These are phyloP conservation scores for Agastache rugosa DNA, from an alignment of 257 asterid species.

Conservation along the genomic window DNA sequence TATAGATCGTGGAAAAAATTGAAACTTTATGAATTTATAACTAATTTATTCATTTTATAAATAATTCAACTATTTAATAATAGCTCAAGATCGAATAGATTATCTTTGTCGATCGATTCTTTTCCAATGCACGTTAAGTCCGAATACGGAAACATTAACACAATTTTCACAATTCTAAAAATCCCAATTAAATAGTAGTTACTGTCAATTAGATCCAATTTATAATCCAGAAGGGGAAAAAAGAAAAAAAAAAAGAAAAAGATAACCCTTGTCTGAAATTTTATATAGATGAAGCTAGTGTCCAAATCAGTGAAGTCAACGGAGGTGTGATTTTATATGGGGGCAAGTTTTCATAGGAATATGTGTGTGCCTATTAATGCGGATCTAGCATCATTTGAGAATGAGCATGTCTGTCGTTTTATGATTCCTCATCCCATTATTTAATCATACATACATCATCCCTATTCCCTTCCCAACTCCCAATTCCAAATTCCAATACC, in stretches of 20 bases:
- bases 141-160: not conserved
- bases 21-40: too few relatives aligned
- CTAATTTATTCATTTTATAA: too few relatives aligned
- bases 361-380: slow-evolving; percentile 66
- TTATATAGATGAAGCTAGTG: slow-evolving; percentile 32
- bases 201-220: not conserved
- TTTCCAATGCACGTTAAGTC: not conserved
- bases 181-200: not conserved
- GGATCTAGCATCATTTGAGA: slow-evolving; percentile 84
- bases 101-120: not conserved
- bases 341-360: slow-evolving; percentile 46
- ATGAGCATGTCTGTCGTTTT: slow-evolving; percentile 88
- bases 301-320: slow-evolving; percentile 73
- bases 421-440: slow-evolving; percentile 26
- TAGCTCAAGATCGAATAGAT: too few relatives aligned
- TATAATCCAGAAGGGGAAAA: not conserved
- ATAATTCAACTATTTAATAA: too few relatives aligned
- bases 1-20: too few relatives aligned
- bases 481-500: slow-evolving; percentile 40
- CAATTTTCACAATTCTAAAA: not conserved
- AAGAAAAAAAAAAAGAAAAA: not conserved
- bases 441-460: slow-evolving; percentile 33
- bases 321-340: slow-evolving; percentile 28
- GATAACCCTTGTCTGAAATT: slow-evolving; percentile 32
- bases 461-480: slow-evolving; percentile 28